Conservation (phyloP, 2,329 filamentous ascomycete genomes). For the Pseudonectria foliicola region DNA sequence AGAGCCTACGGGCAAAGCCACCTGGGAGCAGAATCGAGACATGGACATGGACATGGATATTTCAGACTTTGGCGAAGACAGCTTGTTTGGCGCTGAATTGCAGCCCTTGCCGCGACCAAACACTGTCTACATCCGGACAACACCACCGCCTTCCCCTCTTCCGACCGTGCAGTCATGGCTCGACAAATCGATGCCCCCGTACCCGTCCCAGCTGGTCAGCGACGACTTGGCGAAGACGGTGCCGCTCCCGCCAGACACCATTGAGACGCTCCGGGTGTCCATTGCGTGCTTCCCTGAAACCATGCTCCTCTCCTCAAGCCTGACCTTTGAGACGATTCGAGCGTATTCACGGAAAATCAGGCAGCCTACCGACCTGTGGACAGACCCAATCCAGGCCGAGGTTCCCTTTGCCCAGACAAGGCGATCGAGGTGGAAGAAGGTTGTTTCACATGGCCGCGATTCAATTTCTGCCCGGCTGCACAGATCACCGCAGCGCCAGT, state of each 20-base stretch:
- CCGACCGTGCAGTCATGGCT: constrained; percentile 31
- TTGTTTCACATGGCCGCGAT: constrained; percentile 24
- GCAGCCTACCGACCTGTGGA: constrained; percentile 26
- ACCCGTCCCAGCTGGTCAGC: constrained; percentile 20
- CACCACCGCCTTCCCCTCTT: constrained; percentile 28
- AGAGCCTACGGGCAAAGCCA: no score
- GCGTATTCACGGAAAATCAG: constrained; percentile 46
- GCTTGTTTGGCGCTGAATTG: constrained; percentile 8
- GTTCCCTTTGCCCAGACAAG: constrained; percentile 10
- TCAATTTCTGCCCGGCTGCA: constrained; percentile 11
- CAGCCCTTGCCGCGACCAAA: constrained; percentile 9
- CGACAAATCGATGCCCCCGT: constrained; percentile 24
- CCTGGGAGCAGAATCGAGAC: background rate
- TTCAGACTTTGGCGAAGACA: constrained; percentile 14
- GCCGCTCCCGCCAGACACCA: constrained; percentile 44
- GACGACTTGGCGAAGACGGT: constrained; percentile 34
- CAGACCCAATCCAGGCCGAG: constrained; percentile 11
- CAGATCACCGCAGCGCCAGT: constrained; percentile 8
- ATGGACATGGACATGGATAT: constrained; percentile 11
- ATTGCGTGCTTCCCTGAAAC: constrained; percentile 53
- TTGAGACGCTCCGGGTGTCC: constrained; percentile 47
- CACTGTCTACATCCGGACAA: constrained; percentile 24
- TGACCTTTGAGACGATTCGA: constrained; percentile 52
- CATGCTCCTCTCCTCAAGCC: constrained; percentile 47
- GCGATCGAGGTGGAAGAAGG: constrained; percentile 31